These are phyloP conservation scores for Cucurbita maxima DNA, from an alignment of 306 rosid genomes.

Conservation along the genomic window DNA sequence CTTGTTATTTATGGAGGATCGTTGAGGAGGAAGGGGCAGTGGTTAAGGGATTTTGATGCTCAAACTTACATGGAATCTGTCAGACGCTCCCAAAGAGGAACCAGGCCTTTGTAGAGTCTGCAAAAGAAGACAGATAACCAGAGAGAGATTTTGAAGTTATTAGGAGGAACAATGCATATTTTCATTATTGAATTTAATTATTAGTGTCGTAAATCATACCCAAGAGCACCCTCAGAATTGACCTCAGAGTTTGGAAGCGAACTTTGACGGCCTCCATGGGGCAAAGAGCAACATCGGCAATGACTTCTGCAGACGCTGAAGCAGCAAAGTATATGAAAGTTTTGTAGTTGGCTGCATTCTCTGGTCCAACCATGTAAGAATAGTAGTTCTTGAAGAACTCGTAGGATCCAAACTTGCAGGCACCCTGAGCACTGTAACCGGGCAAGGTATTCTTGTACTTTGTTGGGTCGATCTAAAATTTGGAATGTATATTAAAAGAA, in stretches of 20 bases:
- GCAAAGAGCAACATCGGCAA: constrained; percentile 71
- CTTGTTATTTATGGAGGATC: neutral
- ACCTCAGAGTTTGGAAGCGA: constrained; percentile 59
- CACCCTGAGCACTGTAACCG: constrained; percentile 88
- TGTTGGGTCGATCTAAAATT: constrained; percentile 44
- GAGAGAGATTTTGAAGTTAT: neutral
- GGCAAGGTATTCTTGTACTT: constrained; percentile 56
- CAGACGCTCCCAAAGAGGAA: constrained; percentile 81
- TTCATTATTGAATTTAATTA: too few species aligned
- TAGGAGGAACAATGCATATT: neutral
- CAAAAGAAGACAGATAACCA: neutral
- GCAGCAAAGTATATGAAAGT: constrained; percentile 66
- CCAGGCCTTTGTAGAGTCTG: constrained; percentile 72
- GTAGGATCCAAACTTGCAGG: constrained; percentile 62
- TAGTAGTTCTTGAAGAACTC: constrained; percentile 82
- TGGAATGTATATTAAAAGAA: neutral
- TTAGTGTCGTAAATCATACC: constrained; percentile 17
- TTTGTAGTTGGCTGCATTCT: constrained; percentile 60
- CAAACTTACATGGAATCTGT: constrained; percentile 68
- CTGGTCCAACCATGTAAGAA: constrained; percentile 66
- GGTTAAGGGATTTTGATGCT: neutral
- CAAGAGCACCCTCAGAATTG: constrained; percentile 46
- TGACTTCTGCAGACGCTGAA: constrained; percentile 70
- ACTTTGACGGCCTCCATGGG: constrained; percentile 89
- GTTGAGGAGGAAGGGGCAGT: neutral